phyloP scores from a whole-genome alignment of 257 asterid species.

The Ajuga chamaepitys region DNA sequence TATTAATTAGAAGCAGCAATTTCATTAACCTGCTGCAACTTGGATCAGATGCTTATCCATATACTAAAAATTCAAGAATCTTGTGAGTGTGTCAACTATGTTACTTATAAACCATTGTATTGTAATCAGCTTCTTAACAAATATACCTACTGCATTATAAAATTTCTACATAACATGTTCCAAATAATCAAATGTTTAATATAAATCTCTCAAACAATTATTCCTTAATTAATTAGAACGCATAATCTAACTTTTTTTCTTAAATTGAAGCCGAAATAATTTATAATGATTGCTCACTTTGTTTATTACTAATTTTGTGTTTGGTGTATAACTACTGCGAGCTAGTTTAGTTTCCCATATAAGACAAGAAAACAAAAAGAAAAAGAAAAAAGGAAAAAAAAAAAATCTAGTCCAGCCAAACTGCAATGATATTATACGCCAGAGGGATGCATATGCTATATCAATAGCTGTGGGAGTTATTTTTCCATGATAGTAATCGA shows the following conservation, averaged over 20 bases:
- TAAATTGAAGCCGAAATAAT: neutral
- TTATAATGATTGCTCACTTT: neutral
- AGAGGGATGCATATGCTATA: too few species aligned
- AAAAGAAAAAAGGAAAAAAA: too few species aligned
- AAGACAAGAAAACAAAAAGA: too few species aligned
- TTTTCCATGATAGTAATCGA: too few species aligned
- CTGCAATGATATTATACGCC: too few species aligned
- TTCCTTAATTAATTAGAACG: neutral
- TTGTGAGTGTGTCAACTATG: constrained; percentile 16
- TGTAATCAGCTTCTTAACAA: constrained; percentile 39
- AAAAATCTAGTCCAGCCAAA: too few species aligned
- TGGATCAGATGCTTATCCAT: constrained; percentile 24
- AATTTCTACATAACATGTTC: constrained; percentile 35
- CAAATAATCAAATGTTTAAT: constrained; percentile 7
- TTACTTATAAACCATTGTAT: constrained; percentile 29
- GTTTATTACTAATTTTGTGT: neutral
- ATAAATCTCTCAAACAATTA: neutral
- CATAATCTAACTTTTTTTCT: neutral
- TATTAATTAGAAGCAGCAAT: neutral
- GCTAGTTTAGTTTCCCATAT: too few species aligned
- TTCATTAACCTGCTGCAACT: constrained; percentile 12
- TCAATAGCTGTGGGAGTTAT: too few species aligned
- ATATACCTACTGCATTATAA: constrained; percentile 37
- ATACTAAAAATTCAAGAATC: constrained; percentile 4
- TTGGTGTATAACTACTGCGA: neutral